Evolutionary conservation across 768 basidiomycete species (phyloP), one percentile per base, ranked within the genome.

Genomic region (Tylopilus cervinicoccineus): DNA sequence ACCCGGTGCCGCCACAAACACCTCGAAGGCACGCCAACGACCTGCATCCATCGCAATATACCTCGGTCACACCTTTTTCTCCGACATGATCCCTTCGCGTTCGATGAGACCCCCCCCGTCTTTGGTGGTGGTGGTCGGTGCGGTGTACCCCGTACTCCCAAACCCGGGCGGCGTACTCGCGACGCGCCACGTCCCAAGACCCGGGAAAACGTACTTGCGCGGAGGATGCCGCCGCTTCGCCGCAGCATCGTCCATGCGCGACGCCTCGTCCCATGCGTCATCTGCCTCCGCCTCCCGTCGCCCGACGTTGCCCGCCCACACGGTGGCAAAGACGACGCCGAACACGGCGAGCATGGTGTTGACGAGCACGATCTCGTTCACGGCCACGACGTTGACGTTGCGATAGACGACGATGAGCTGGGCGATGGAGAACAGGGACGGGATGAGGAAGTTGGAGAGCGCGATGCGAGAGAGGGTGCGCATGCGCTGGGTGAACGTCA

Each of bases 241-340:
- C 4, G 1, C 17, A 11, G 27, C 38, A 22, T 38, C 26, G n/a
- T 33, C 26, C 8, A 14, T 16, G 2, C 6, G 23, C 33, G 22
- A n/a, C 0, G 16, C 13, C 4, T 29, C 29, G 5, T 34, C 51
- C 42, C 19, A 40, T 0, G 3, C 1, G 11, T 45, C 38, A n/a
- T 2, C 16, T 37, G 38, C 5, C 16, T 37, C 34, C 5, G 44
- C 36, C 5, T 53, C 41, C 32, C 45, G 43, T 29, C 45, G 51
- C 10, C 28, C n/a, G 10, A 34, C 23, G 13, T 47, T 55, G 16
- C 58, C 60, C 2, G 56, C 49, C 67, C 67, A 69, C 13, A 67
- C 60, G 11, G 63, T 69, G 2, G 67, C 67, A 24, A 68, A 65
- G 10, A 62, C 66, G 38, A 64, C 66, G 28, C 66, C 68, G 19